Percentiles rank a stretch among this genome's conserved stretches.
These are phyloP conservation scores for Apiospora aurea DNA, from an alignment of 2,329 filamentous ascomycete genomes.

Conservation along the genomic window DNA sequence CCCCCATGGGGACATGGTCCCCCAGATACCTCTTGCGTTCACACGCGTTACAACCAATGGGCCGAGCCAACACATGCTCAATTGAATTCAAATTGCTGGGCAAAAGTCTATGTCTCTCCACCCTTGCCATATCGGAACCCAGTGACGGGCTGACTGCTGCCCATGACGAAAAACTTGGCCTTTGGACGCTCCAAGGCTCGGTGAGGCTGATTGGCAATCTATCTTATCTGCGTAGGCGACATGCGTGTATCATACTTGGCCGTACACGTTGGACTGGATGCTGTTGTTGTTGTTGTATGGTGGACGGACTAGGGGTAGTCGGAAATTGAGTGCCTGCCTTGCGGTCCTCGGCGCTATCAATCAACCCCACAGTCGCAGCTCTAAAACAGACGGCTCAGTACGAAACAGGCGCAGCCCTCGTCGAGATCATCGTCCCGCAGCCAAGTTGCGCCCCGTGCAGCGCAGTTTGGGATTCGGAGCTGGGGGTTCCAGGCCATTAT, in stretches of 20 bases:
- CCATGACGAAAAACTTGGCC: slow-evolving; percentile 2
- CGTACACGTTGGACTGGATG: background rate
- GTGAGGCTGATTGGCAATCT: background rate
- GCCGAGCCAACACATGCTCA: slow-evolving; percentile 16
- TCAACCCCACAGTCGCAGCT: slow-evolving; percentile 14
- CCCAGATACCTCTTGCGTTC: slow-evolving; percentile 20
- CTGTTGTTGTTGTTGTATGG: background rate
- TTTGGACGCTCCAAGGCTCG: background rate
- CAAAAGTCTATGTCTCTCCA: background rate
- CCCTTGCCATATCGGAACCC: background rate
- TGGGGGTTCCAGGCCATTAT: slow-evolving; percentile 17
- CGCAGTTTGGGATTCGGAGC: background rate
- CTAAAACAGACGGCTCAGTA: slow-evolving; percentile 19
- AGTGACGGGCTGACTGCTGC: slow-evolving; percentile 1
- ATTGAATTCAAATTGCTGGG: slow-evolving; percentile 21
- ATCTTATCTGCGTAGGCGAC: background rate
- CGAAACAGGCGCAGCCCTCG: slow-evolving; percentile 20
- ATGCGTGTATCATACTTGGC: background rate
- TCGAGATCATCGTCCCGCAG: background rate
- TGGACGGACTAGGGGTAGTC: slow-evolving; percentile 2
- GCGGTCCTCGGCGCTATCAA: slow-evolving; percentile 5
- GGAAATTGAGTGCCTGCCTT: slow-evolving; percentile 17
- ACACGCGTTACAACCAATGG: slow-evolving; percentile 18
- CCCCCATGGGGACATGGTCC: background rate
- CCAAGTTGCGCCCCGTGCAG: slow-evolving; percentile 17